Base-by-base conservation (phyloP, 2,329 filamentous ascomycete genomes). In the Shiraia sp. region DNA sequence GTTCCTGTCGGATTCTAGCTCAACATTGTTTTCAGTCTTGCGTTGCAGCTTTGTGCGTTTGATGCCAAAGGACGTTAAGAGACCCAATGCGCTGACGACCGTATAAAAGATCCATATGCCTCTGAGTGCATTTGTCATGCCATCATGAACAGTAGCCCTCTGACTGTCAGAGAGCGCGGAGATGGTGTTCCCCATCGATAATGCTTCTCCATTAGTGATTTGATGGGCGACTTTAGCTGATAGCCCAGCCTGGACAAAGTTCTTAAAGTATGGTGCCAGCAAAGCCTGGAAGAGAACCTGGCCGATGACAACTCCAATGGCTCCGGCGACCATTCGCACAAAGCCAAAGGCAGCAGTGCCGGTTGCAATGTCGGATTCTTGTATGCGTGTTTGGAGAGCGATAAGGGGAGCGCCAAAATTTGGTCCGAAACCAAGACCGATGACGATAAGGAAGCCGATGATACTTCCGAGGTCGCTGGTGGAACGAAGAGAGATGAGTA, bases 351-450 rank as follows among this genome's bases (percentile, higher is more conserved):
- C 76, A 0, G 78, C 72, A 0, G 76, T 81, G 0, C 78, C 79
- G 0, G 74, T 70, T 0, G 77, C 78, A 6, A 69, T 71, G 12
- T 81, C 76, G 9, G 74, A 68, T 6, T 76, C 77, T 12, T 75
- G 72, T 27, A 87, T 80, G 10, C 35, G 75, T 68, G 53, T 75
- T 55, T 89, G 86, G 4, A 88, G 69, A 0, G 70, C 67, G 10
- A 80, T 76, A 7, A 71, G 70, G 3, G 73, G 82, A 0, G 79
- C 73, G 46, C 81, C 78, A 55, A 82, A 82, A 1, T 80, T 72
- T 4, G 79, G 66, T 0, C 77, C 79, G 2, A 74, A 71, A 0
- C 80, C 80, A 1, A 77, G 55, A 0, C 78, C 79, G 2, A 70
- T 69, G 7, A 82, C 47, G 12, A 81, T 51, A 36, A 81, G 65